A percentile compares a stretch with the other conserved stretches of the same genome.
phyloP scores from a whole-genome alignment of 306 rosid species.

The Acacia crassicarpa region DNA sequence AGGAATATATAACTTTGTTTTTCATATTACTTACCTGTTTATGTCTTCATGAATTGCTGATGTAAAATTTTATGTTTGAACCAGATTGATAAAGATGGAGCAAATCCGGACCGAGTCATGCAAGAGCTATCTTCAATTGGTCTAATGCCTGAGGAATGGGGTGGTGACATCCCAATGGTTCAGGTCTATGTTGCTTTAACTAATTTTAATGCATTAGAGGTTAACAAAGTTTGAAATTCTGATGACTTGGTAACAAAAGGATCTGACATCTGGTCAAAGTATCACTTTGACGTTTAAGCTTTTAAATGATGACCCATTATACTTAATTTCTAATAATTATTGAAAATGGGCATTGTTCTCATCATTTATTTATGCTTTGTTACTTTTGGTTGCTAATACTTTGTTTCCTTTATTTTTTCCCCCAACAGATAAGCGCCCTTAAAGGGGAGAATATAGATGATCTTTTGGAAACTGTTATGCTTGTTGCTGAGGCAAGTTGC shows the following conservation, averaged over 20 bases:
- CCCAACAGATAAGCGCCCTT: slow-evolving; percentile 88
- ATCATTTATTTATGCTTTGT: slow-evolving; percentile 29
- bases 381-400: slow-evolving; percentile 25
- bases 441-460: slow-evolving; percentile 84
- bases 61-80: slow-evolving; percentile 23
- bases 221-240: neutral
- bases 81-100: slow-evolving; percentile 97
- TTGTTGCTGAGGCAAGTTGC: slow-evolving; percentile 87
- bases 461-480: slow-evolving; percentile 92
- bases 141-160: slow-evolving; percentile 99
- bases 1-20: slow-evolving; percentile 10
- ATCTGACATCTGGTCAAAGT: neutral
- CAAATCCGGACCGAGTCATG: slow-evolving; percentile 94
- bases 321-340: neutral
- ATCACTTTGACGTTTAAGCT: neutral
- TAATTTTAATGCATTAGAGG: neutral
- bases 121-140: slow-evolving; percentile 95
- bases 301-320: neutral
- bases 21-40: slow-evolving; percentile 24
- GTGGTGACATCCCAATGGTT: slow-evolving; percentile 93
- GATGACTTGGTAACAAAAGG: neutral
- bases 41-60: slow-evolving; percentile 33
- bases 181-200: slow-evolving; percentile 62
- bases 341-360: slow-evolving; percentile 4
- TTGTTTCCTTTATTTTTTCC: slow-evolving; percentile 25